These are phyloP conservation scores for Wickerhamomyces mucosus DNA, from an alignment of 805 yeast genomes.

Conservation along the genomic window DNA sequence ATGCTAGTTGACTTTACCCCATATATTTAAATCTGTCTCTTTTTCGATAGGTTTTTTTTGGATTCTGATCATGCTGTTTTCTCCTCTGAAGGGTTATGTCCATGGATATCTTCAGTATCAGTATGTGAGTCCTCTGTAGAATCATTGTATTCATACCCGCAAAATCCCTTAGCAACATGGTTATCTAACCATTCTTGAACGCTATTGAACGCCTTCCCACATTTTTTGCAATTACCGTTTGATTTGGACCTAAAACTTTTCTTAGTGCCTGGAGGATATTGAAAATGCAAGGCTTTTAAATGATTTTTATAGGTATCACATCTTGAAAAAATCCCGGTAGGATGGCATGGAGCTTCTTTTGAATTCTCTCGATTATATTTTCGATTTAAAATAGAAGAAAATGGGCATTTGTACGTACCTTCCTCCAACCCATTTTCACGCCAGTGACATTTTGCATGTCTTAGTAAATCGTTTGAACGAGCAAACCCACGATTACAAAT, in stretches of 20 bases:
- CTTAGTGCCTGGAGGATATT: slow-evolving; percentile 79
- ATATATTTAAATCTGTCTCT: neutral
- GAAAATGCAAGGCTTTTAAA: slow-evolving; percentile 80
- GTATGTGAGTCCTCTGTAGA: no score
- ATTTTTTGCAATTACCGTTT: slow-evolving; percentile 69
- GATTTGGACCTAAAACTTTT: slow-evolving; percentile 64
- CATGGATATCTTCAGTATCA: neutral
- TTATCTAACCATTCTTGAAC: slow-evolving; percentile 73
- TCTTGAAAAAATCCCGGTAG: slow-evolving; percentile 76
- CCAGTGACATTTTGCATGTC: slow-evolving; percentile 83
- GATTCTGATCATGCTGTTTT: neutral
- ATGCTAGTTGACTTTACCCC: no score
- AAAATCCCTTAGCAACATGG: slow-evolving; percentile 48
- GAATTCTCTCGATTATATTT: neutral
- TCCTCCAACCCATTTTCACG: slow-evolving; percentile 60
- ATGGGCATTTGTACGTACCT: slow-evolving; percentile 76
- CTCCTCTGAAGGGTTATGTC: neutral
- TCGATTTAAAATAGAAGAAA: slow-evolving; percentile 24
- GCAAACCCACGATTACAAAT: slow-evolving; percentile 81
- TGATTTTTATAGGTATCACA: slow-evolving; percentile 92
- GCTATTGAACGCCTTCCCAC: slow-evolving; percentile 53
- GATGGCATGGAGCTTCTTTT: slow-evolving; percentile 44
- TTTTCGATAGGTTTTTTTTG: neutral
- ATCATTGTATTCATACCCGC: slow-evolving; percentile 11
- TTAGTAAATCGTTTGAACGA: slow-evolving; percentile 73